Conservation (phyloP, 306 rosid species). For the Dryas octopetala region DNA sequence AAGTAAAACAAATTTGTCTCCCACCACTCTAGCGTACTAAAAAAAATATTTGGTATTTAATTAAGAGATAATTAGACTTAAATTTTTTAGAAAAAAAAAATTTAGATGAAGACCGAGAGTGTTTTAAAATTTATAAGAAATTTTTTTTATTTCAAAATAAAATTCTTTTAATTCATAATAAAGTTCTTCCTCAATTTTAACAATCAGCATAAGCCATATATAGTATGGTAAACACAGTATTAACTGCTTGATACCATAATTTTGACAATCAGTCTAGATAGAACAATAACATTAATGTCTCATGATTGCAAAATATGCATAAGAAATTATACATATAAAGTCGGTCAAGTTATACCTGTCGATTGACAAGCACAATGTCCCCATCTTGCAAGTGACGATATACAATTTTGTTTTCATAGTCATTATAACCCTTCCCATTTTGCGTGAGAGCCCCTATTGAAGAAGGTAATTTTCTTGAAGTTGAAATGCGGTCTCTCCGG, state of each 20-base stretch:
- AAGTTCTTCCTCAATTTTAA: no score
- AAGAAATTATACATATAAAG: constrained; percentile 12
- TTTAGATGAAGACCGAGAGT: no score
- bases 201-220: neutral
- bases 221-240: neutral
- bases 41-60: no score
- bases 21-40: no score
- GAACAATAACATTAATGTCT: neutral
- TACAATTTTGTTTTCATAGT: constrained; percentile 80
- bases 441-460: constrained; percentile 68
- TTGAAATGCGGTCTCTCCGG: constrained; percentile 44
- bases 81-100: no score
- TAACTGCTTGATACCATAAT: neutral
- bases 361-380: constrained; percentile 87
- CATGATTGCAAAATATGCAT: neutral
- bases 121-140: no score
- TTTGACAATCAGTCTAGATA: constrained; percentile 3
- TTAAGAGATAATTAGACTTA: no score
- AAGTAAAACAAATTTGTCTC: no score
- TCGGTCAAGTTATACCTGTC: constrained; percentile 67
- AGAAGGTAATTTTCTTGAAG: constrained; percentile 68
- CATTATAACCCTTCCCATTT: constrained; percentile 56
- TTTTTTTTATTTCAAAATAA: no score
- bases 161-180: no score
- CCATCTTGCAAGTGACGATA: constrained; percentile 93